A percentile compares a stretch with the other conserved stretches of the same genome.
Conservation (phyloP, 176 grass and related monocot genomes). For the Urochloa ruziziensis region DNA sequence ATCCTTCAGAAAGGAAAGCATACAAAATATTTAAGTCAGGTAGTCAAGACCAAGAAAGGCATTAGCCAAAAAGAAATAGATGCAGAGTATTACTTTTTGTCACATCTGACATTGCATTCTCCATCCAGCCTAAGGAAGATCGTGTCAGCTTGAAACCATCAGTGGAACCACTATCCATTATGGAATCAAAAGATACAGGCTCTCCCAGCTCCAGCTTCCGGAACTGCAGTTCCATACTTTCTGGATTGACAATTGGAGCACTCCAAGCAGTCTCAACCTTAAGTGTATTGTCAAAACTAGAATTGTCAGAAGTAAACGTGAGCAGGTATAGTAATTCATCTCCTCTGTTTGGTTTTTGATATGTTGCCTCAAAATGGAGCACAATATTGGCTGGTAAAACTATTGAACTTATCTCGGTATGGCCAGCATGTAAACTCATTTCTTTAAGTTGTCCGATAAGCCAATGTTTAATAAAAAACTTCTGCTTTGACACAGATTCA, state of each 20-base stretch:
- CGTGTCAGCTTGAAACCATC: conserved; percentile 50
- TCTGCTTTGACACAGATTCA: conserved; percentile 44
- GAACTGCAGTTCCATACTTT: conserved; percentile 54
- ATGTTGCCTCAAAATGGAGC: conserved; percentile 77
- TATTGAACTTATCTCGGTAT: conserved; percentile 41
- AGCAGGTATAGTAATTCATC: conserved; percentile 67
- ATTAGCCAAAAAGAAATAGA: not conserved
- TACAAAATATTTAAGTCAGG: conserved; percentile 18
- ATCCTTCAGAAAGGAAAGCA: conserved; percentile 56
- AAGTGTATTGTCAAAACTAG: conserved; percentile 35
- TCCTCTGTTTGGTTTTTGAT: conserved; percentile 49
- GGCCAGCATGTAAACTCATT: conserved; percentile 45
- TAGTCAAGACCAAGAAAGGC: not conserved
- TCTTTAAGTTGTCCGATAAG: conserved; percentile 66
- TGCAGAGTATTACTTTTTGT: conserved; percentile 51
- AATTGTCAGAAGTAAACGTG: conserved; percentile 52
- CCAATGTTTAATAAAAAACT: conserved; percentile 80
- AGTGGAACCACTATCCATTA: conserved; percentile 40
- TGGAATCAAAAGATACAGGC: conserved; percentile 54
- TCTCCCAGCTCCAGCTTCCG: conserved; percentile 73
- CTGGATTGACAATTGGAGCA: conserved; percentile 32
- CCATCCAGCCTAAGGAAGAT: conserved; percentile 90
- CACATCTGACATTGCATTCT: conserved; percentile 78
- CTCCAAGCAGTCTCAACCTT: conserved; percentile 59
- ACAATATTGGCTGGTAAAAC: conserved; percentile 69